Conservation (phyloP, 371 early-diverging fungal genomes). For the Smittium mucronatum region DNA sequence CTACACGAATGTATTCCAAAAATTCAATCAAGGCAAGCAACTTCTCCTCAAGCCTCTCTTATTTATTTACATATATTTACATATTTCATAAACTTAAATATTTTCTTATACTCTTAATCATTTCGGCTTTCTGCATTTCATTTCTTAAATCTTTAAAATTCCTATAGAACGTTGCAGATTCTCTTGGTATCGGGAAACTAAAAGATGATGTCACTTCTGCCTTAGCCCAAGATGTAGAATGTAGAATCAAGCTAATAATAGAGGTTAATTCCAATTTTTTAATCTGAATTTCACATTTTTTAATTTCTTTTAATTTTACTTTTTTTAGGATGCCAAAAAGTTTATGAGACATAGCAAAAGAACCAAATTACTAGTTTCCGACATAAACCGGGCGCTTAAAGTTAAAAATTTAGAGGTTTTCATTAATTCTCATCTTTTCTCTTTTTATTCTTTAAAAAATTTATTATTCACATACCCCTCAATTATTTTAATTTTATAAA, state of each 20-base stretch:
- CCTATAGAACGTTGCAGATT: conserved; percentile 31
- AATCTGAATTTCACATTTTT: neutral
- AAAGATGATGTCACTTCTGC: conserved; percentile 84
- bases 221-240: conserved; percentile 93
- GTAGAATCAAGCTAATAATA: conserved; percentile 90
- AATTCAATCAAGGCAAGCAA: conserved; percentile 18
- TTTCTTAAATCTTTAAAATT: neutral
- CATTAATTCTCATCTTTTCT: conserved; percentile 11
- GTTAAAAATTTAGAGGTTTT: conserved; percentile 83
- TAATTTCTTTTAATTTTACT: too few relatives aligned
- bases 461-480: neutral
- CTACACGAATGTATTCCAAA: conserved; percentile 20
- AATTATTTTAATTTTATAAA: conserved; percentile 1
- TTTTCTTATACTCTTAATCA: neutral
- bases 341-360: conserved; percentile 96
- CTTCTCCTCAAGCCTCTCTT: conserved; percentile 12
- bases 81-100: neutral
- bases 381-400: conserved; percentile 90
- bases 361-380: conserved; percentile 72
- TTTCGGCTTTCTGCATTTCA: neutral
- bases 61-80: neutral
- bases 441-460: conserved; percentile 28
- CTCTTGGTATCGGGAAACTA: conserved; percentile 78
- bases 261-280: conserved; percentile 19
- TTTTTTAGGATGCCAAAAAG: conserved; percentile 70